Base-by-base conservation (phyloP, 148 eudicot species). In the Camellia granthamiana region DNA sequence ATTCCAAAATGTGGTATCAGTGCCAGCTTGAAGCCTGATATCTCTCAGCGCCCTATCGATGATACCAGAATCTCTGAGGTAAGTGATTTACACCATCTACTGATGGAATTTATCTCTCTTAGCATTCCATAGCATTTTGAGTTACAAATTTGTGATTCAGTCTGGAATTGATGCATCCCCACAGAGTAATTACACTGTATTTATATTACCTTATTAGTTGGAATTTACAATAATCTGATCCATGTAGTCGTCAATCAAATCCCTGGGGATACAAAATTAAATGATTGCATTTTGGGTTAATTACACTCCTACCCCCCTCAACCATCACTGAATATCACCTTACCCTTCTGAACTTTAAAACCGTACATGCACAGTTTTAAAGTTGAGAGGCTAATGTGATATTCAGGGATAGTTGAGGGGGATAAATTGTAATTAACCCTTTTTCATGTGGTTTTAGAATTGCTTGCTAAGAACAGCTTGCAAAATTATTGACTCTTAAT, bases 41-140 rank as follows among this genome's bases (percentile, higher is more conserved):
- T 43, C 63, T 68, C 44, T 84, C 90, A 82, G 85, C 83, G 84
- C 79, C 69, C 85, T 41, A 56, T 70, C 7, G 91, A 90, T 80
- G 92, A 89, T 21, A 74, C 66, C 41, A 89, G 85, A 79, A 86
- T 52, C 81, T 83, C 83, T 41, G 97, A 90, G 96, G 97, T 90
- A 87, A 23, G 13, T 21, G 19, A 42, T 38, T n/a, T 14, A 56
- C 10, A 16, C 38, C 49, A 51, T 75, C 15, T 23, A 4, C 23
- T 51, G 49, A 49, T 51, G 5, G 12, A 30, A 49, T 77, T 73
- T 54, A 55, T 54, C 59, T 1, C 76, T 23, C 30, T 61, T 44
- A 44, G 7, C 61, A 14, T 76, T 76, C 7, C 43, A 16, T 43
- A 62, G 19, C 49, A n/a, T 49, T 64, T 49, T n/a, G 78, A 23